A percentile compares a stretch with the other conserved stretches of the same genome.
phyloP scores from a whole-genome alignment of 2,329 filamentous ascomycete genomes.

The Cordyceps pruinosa region DNA sequence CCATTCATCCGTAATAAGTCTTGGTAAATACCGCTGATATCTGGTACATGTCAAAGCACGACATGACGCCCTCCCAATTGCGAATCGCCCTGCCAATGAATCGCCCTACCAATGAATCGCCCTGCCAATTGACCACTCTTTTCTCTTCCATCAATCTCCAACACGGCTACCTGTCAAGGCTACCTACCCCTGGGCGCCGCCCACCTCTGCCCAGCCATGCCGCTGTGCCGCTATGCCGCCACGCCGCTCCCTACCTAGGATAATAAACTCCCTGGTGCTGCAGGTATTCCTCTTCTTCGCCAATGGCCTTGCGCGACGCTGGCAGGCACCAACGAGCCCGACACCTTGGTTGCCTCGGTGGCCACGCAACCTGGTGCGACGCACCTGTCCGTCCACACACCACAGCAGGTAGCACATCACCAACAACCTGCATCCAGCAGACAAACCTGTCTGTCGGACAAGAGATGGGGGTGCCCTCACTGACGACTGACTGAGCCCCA shows the following conservation, averaged over 20 bases:
- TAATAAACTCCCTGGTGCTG: constrained; percentile 4
- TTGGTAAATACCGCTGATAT: too few species aligned
- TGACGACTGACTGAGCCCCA: background rate
- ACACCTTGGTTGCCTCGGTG: too few species aligned
- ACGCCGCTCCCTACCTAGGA: too few species aligned
- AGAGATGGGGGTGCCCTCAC: background rate
- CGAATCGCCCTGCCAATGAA: too few species aligned
- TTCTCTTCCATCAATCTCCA: background rate
- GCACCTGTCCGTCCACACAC: background rate
- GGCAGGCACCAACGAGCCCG: background rate
- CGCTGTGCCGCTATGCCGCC: background rate
- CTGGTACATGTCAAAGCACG: too few species aligned
- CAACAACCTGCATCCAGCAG: background rate
- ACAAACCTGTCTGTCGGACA: background rate
- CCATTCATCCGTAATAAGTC: too few species aligned
- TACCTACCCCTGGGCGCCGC: background rate
- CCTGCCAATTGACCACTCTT: background rate
- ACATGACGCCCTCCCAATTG: too few species aligned
- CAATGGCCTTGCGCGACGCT: background rate
- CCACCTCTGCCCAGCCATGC: constrained; percentile 1
- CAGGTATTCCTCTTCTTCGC: background rate
- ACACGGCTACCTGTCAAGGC: too few species aligned
- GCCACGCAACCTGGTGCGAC: too few species aligned
- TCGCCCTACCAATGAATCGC: too few species aligned
- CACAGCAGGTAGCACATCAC: background rate